phyloP scores from a whole-genome alignment of 2,329 filamentous ascomycete genomes.

The Scedosporium aurantiacum region DNA sequence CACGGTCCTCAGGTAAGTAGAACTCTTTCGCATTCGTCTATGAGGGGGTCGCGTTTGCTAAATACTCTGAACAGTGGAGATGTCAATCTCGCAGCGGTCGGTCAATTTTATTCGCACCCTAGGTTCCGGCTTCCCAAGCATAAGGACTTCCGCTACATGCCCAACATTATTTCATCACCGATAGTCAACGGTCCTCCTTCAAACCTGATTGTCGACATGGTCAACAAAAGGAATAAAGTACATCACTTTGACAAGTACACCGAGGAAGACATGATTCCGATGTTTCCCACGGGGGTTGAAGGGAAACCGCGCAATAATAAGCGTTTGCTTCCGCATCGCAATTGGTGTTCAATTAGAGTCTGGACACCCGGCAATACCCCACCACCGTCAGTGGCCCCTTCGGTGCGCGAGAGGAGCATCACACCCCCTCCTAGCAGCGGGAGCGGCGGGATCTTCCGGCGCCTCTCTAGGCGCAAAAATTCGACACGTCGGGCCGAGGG shows the following conservation, averaged over 20 bases:
- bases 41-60: not conserved
- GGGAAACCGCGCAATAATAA: constrained; percentile 87
- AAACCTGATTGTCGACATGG: constrained; percentile 75
- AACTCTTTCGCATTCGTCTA: not conserved
- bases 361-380: constrained; percentile 74
- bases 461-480: constrained; percentile 26
- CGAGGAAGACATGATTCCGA: constrained; percentile 89
- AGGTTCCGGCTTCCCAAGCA: constrained; percentile 73
- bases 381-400: constrained; percentile 50
- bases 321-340: constrained; percentile 74
- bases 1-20: constrained; percentile 63
- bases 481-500: constrained; percentile 8
- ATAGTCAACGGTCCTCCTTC: constrained; percentile 89
- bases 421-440: constrained; percentile 23
- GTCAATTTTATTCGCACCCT: constrained; percentile 89
- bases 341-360: constrained; percentile 87
- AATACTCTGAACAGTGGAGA: constrained; percentile 55
- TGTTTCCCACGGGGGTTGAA: constrained; percentile 83
- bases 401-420: constrained; percentile 32
- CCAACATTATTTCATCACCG: constrained; percentile 85
- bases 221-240: constrained; percentile 85
- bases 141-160: constrained; percentile 91
- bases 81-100: constrained; percentile 83
- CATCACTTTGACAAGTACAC: constrained; percentile 66
- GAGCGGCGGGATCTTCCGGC: constrained; percentile 22